Evolutionary conservation across 1,284 basidiomycete genomes (phyloP), one percentile per base, ranked within the genome.

Genomic region (Moesziomyces sp.): DNA sequence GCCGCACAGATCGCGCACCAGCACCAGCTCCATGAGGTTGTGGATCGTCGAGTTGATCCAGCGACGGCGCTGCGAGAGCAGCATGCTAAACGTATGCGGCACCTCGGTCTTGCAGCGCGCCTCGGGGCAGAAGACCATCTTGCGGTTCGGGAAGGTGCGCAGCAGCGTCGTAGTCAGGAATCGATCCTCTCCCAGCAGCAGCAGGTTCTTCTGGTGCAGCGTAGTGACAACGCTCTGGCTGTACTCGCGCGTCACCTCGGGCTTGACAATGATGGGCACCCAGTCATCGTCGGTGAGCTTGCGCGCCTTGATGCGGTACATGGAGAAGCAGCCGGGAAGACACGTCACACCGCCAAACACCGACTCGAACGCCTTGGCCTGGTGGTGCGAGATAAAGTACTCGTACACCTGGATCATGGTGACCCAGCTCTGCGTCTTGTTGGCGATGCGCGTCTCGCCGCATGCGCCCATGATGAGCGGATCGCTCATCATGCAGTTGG

Each of bases 41-140:
- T 99, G 97, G 50, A 99, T 93, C 0, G 97, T 99, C 46, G 94
- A 98, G 86, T 98, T 99, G 87, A 99, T 99, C 97, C 97, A 99
- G 74, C 97, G 91, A 28, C 97, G 91, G 35, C 97, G 92, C 84
- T 99, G 97, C 1, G 96, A 99, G 13, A 99, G 89, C 46, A 99
- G 88, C 51, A 99, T 89, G 43, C 87, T 87, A 86, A 99, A 99
- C 0, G 93, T 94, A 83, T 99, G 94, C 9, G 97, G 97, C 24
- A 94, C 97, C 80, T 99, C 90, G 16, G 97, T 99, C 71, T 94
- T 88, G 85, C 97, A 99, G 65, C 90, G 89, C 4, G 97, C 97
- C 85, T 98, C 93, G 0, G 97, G 97, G 58, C 97, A 89, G 86
- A 99, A 99, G 89, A 99, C 93, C 93, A 99, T 99, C 86, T 98